Evolutionary conservation across 345 rosid species (phyloP), one percentile per base, ranked within the genome.

Genomic region (Dipteronia dyeriana): DNA sequence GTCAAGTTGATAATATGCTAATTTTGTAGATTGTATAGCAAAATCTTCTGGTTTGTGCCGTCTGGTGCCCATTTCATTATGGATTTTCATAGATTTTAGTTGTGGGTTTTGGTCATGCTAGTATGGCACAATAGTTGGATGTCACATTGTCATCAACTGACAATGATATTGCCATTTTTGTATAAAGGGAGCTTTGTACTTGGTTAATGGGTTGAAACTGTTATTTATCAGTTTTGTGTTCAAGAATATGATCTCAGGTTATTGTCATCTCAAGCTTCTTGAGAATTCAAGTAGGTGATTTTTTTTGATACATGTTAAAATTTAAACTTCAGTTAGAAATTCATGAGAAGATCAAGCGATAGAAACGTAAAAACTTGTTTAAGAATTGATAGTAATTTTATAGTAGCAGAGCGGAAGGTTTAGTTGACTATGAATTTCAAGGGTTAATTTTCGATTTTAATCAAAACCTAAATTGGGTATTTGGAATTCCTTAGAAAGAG

Each of bases 71-170:
- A 29, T 45, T 43, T 26, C 34, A 41, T 20, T 1, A 17, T 22
- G 71, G 71, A 34, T 34, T 34, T 34, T 34, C 38, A 0, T 34
- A 34, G 38, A 3, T 4, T 34, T 34, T 34, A 34, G 6, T 4
- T 34, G 38, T 34, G 38, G 51, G 4, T 59, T 59, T 29, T 26
- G 29, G 34, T 25, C 8, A 25, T 22, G 53, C 23, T 4, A 26
- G 60, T 9, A 17, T 51, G 62, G 22, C 9, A 51, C 3, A 22
- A 13, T 71, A 39, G 34, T 39, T 13, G 38, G 51, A 9, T 57
- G 49, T 45, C n/a, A n/a, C n/a, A n/a, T n/a, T n/a, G n/a, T n/a
- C 25, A 72, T 14, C 66, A 72, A 39, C 66, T 39, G 62, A 25
- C 23, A 19, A 8, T 70, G 61, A 22, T 22, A 59, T 59, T 41